Evolutionary conservation across 352 stramenopile species (phyloP).

Genomic region (Pythium myriotylum): DNA sequence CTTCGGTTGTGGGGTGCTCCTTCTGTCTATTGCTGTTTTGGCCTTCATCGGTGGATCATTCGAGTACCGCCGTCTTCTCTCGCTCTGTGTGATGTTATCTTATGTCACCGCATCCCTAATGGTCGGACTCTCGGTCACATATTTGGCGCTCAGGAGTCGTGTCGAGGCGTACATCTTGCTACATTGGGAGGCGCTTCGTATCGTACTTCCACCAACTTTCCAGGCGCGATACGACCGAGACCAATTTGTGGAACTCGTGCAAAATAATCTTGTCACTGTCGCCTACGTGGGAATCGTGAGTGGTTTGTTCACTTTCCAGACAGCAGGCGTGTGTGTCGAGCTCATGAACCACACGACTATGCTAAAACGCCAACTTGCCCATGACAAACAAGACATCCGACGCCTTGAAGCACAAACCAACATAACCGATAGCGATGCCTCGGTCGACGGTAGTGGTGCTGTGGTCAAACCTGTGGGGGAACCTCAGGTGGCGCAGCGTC

Average conservation of each 20-base stretch:
- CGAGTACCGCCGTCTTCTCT: constrained; percentile 79
- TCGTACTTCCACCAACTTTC: constrained; percentile 70
- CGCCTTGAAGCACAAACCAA: constrained; percentile 18
- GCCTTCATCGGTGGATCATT: constrained; percentile 72
- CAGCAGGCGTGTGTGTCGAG: constrained; percentile 51
- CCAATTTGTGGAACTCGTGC: constrained; percentile 57
- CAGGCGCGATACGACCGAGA: constrained; percentile 69
- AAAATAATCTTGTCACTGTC: constrained; percentile 55
- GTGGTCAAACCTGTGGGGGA: constrained; percentile 8
- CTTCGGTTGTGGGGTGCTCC: constrained; percentile 53
- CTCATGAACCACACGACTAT: constrained; percentile 54
- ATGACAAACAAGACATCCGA: constrained; percentile 55
- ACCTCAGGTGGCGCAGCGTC: constrained; percentile 11
- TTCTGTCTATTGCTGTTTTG: constrained; percentile 61
- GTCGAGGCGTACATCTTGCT: constrained; percentile 57
- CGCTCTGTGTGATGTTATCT: constrained; percentile 65
- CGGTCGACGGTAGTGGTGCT: not conserved
- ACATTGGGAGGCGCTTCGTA: constrained; percentile 61
- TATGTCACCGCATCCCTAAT: constrained; percentile 49
- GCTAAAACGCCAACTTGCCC: constrained; percentile 59
- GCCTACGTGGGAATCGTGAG: constrained; percentile 64
- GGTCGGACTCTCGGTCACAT: constrained; percentile 59
- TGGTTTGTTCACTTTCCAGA: constrained; percentile 58
- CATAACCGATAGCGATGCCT: constrained; percentile 11
- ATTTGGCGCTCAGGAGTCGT: constrained; percentile 47